Percentiles rank a stretch among this genome's conserved stretches.
phyloP scores from a whole-genome alignment of 768 basidiomycete genomes.

The Leccinum aurantiacum region DNA sequence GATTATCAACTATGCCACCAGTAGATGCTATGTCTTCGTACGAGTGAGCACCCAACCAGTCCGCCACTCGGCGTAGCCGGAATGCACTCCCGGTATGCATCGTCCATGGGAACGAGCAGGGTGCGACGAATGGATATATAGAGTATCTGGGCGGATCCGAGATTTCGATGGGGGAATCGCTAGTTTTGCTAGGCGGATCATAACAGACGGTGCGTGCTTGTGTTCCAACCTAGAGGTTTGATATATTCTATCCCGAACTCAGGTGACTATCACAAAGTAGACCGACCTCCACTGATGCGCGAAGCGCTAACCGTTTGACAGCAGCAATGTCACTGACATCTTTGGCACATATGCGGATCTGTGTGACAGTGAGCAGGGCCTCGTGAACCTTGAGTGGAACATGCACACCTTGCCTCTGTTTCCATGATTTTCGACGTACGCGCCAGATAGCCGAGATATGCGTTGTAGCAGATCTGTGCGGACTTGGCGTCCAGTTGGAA shows the following conservation, averaged over 20 bases:
- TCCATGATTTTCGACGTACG: slow-evolving; percentile 56
- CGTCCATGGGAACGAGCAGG: slow-evolving; percentile 50
- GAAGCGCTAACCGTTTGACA: slow-evolving; percentile 54
- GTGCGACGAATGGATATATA: slow-evolving; percentile 64
- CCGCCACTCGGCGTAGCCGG: slow-evolving; percentile 60
- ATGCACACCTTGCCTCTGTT: slow-evolving; percentile 44
- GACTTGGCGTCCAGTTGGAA: slow-evolving; percentile 48
- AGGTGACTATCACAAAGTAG: slow-evolving; percentile 1
- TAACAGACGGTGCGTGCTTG: slow-evolving; percentile 27
- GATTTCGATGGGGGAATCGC: slow-evolving; percentile 25
- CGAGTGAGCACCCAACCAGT: slow-evolving; percentile 49
- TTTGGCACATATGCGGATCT: slow-evolving; percentile 61
- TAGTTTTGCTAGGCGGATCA: slow-evolving; percentile 31
- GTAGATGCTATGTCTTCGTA: slow-evolving; percentile 37
- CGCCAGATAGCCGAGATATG: slow-evolving; percentile 69
- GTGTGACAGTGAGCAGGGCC: slow-evolving; percentile 1
- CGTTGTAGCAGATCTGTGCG: slow-evolving; percentile 50
- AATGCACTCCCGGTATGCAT: slow-evolving; percentile 46
- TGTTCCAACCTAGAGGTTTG: slow-evolving; percentile 15
- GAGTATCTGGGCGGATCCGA: slow-evolving; percentile 48
- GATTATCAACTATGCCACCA: slow-evolving; percentile 39
- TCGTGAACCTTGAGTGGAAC: background rate
- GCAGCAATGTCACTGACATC: slow-evolving; percentile 37
- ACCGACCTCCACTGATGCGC: slow-evolving; percentile 54
- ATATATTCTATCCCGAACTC: slow-evolving; percentile 9